phyloP scores from a whole-genome alignment of 2,329 filamentous ascomycete species.

The Venturia carpophila region DNA sequence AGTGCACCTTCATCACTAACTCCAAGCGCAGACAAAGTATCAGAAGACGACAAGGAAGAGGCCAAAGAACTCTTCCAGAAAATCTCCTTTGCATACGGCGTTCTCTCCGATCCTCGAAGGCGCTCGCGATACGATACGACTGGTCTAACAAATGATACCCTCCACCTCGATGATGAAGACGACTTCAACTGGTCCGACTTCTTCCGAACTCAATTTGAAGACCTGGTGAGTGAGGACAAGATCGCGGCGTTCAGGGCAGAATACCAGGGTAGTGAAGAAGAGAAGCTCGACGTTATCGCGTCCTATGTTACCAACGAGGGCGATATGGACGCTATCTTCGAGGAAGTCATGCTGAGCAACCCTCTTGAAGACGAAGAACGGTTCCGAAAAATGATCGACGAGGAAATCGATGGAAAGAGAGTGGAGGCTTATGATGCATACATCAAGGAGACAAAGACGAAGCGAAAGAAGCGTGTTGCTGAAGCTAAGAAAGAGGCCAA shows the following conservation, averaged over 20 bases:
- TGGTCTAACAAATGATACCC: slow-evolving; percentile 76
- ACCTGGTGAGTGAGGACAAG: slow-evolving; percentile 63
- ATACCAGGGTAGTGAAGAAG: slow-evolving; percentile 83
- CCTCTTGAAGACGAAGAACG: slow-evolving; percentile 77
- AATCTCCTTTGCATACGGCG: slow-evolving; percentile 87
- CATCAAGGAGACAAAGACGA: slow-evolving; percentile 60
- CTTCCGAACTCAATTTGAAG: slow-evolving; percentile 75
- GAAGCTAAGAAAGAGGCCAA: slow-evolving; percentile 58
- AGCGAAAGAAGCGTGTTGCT: slow-evolving; percentile 51
- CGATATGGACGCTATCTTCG: slow-evolving; percentile 68
- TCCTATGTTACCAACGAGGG: slow-evolving; percentile 70
- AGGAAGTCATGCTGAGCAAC: slow-evolving; percentile 78
- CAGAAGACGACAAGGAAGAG: slow-evolving; percentile 56
- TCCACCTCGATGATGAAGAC: slow-evolving; percentile 61
- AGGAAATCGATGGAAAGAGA: slow-evolving; percentile 63
- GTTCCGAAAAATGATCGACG: slow-evolving; percentile 72
- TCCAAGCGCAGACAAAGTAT: slow-evolving; percentile 60
- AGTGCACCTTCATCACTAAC: background rate
- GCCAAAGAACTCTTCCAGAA: slow-evolving; percentile 81
- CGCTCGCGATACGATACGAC: slow-evolving; percentile 84
- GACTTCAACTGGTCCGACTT: slow-evolving; percentile 84
- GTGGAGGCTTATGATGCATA: slow-evolving; percentile 63
- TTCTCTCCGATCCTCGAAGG: slow-evolving; percentile 75
- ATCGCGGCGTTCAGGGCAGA: slow-evolving; percentile 67
- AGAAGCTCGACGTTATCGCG: slow-evolving; percentile 65